Evolutionary conservation across 768 basidiomycete genomes (phyloP).

Genomic region (Russula virescens): DNA sequence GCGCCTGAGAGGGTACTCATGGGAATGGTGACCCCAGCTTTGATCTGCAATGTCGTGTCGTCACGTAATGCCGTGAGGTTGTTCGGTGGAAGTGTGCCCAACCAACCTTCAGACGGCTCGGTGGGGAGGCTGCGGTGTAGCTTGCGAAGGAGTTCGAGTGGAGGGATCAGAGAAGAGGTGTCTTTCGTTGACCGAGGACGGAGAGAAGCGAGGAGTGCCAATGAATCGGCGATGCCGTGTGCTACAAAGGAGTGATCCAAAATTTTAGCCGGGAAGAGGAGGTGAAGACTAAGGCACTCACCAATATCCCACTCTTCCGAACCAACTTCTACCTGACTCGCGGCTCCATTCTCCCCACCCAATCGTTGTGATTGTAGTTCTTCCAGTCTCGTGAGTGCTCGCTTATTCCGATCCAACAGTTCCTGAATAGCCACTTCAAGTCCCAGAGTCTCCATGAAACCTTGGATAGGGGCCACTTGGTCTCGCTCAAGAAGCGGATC

Average conservation of each 20-base stretch:
- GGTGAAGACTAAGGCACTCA: slow-evolving; percentile 32
- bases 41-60: slow-evolving; percentile 67
- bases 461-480: slow-evolving; percentile 52
- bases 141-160: slow-evolving; percentile 58
- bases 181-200: slow-evolving; percentile 54
- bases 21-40: slow-evolving; percentile 29
- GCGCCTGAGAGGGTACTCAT: slow-evolving; percentile 13
- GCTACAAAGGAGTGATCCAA: slow-evolving; percentile 39
- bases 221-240: slow-evolving; percentile 64
- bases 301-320: slow-evolving; percentile 84
- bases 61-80: slow-evolving; percentile 61
- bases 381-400: slow-evolving; percentile 57
- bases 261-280: background rate
- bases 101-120: slow-evolving; percentile 59
- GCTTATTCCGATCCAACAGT: slow-evolving; percentile 58
- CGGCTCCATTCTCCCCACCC: slow-evolving; percentile 39
- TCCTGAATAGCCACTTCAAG: slow-evolving; percentile 66
- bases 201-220: slow-evolving; percentile 60
- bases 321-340: slow-evolving; percentile 48
- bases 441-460: slow-evolving; percentile 53
- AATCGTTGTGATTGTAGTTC: slow-evolving; percentile 59
- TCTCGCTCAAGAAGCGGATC: slow-evolving; percentile 52
- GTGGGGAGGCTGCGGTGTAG: slow-evolving; percentile 65
- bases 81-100: slow-evolving; percentile 60
- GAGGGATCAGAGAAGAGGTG: slow-evolving; percentile 50